phyloP scores from a whole-genome alignment of 805 yeast genomes.

The Saccharomycopsis amapae region DNA sequence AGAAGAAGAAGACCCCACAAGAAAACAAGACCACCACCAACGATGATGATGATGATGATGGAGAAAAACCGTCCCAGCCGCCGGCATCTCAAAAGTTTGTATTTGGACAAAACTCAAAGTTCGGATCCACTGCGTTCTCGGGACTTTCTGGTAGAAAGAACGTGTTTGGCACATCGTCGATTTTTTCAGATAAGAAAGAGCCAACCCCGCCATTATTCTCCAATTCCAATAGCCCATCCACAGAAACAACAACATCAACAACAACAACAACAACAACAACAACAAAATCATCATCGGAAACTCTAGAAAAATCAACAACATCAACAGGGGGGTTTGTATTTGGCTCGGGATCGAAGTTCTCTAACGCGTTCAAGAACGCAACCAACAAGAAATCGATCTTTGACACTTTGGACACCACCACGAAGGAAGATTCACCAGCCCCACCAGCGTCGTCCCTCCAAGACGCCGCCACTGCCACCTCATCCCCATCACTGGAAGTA shows the following conservation, averaged over 20 bases:
- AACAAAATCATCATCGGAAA: slow-evolving; percentile 16
- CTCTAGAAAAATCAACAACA: slow-evolving; percentile 18
- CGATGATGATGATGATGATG: not conserved
- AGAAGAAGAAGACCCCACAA: slow-evolving; percentile 2
- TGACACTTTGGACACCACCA: slow-evolving; percentile 33
- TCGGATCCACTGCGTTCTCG: slow-evolving; percentile 38
- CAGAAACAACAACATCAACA: slow-evolving; percentile 14
- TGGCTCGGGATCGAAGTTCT: slow-evolving; percentile 41
- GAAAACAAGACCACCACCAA: not conserved
- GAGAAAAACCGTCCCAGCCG: slow-evolving; percentile 9
- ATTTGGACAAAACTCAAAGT: slow-evolving; percentile 47
- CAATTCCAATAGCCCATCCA: slow-evolving; percentile 18
- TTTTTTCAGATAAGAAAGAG: not conserved
- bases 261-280: slow-evolving; percentile 22
- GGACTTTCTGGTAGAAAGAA: slow-evolving; percentile 28
- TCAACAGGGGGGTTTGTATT: slow-evolving; percentile 25
- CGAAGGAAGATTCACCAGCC: too few species aligned
- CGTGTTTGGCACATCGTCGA: slow-evolving; percentile 28
- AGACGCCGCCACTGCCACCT: too few species aligned
- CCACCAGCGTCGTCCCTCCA: too few species aligned
- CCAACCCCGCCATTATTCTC: not conserved
- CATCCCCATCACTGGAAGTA: too few species aligned
- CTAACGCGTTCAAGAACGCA: slow-evolving; percentile 50
- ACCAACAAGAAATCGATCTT: slow-evolving; percentile 50
- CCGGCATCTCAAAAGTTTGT: slow-evolving; percentile 38